Percentiles rank a stretch among this genome's conserved stretches.
Evolutionary conservation across 768 basidiomycete species (phyloP).

Genomic region (Suillus variegatus): DNA sequence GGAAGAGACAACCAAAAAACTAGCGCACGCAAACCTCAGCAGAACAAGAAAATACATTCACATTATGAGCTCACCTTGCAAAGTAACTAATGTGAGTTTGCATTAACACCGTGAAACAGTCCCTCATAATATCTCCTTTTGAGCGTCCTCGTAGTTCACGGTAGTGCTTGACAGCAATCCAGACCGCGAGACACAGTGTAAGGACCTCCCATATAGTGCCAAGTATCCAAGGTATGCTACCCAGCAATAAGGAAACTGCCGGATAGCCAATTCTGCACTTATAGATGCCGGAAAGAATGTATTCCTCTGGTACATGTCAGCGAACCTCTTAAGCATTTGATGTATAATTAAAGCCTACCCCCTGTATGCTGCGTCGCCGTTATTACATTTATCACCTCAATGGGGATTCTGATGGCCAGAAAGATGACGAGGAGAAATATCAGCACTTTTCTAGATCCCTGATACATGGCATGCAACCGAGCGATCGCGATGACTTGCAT

Average conservation of each 20-base stretch:
- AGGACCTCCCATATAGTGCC: background rate
- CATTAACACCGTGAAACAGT: background rate
- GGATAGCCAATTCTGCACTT: background rate
- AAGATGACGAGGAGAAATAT: background rate
- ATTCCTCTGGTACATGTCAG: no score
- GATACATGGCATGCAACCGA: background rate
- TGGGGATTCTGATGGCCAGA: background rate
- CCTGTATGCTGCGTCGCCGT: accelerated
- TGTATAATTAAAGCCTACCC: background rate
- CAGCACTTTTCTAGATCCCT: background rate
- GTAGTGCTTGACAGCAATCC: background rate
- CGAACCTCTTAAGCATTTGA: background rate
- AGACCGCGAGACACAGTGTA: background rate
- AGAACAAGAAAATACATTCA: background rate
- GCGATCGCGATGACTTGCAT: background rate
- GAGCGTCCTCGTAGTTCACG: background rate
- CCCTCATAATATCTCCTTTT: background rate
- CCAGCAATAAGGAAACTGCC: background rate
- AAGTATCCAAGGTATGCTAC: background rate
- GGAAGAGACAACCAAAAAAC: background rate
- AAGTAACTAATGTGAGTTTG: background rate
- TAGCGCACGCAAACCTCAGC: background rate
- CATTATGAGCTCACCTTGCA: background rate
- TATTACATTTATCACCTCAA: accelerated
- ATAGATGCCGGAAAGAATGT: background rate